phyloP scores from a whole-genome alignment of 1,284 basidiomycete genomes.

The Ceraceosorus guamensis region DNA sequence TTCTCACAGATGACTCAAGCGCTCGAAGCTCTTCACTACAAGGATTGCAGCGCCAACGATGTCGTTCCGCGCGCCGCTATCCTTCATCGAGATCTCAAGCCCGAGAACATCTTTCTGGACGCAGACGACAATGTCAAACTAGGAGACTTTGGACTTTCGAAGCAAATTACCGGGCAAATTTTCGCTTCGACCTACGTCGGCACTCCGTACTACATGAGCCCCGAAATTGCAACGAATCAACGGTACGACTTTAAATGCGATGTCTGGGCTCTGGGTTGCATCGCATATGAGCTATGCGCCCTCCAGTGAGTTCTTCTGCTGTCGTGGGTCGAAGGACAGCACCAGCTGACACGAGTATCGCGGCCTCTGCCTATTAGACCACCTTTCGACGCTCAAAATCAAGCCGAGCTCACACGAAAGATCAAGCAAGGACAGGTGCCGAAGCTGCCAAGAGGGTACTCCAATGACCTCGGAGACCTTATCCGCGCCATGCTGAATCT shows the following conservation, averaged over 20 bases:
- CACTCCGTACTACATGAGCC: conserved; percentile 98
- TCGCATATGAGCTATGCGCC: conserved; percentile 91
- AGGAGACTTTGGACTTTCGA: conserved; percentile 91
- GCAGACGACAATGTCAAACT: conserved; percentile 74
- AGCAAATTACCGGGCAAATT: conserved; percentile 68
- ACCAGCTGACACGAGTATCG: too few species aligned
- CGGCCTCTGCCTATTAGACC: conserved; percentile 50
- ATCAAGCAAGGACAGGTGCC: conserved; percentile 81
- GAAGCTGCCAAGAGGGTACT: conserved; percentile 72
- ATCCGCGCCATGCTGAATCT: conserved; percentile 70
- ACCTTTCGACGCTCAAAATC: conserved; percentile 82
- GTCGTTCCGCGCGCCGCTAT: conserved; percentile 51
- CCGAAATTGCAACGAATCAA: conserved; percentile 90
- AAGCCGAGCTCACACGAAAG: conserved; percentile 70
- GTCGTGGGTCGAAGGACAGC: too few species aligned
- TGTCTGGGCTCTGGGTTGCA: conserved; percentile 93
- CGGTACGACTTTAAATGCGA: conserved; percentile 95
- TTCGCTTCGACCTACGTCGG: conserved; percentile 96
- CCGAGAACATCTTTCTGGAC: conserved; percentile 89
- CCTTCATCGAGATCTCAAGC: conserved; percentile 88
- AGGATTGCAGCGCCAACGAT: conserved; percentile 2
- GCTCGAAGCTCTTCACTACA: conserved; percentile 74
- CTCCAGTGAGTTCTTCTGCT: neutral
- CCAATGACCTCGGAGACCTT: conserved; percentile 61
- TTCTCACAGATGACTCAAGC: conserved; percentile 88